Conservation (phyloP, 768 basidiomycete genomes). For the Boletellus sp. region DNA sequence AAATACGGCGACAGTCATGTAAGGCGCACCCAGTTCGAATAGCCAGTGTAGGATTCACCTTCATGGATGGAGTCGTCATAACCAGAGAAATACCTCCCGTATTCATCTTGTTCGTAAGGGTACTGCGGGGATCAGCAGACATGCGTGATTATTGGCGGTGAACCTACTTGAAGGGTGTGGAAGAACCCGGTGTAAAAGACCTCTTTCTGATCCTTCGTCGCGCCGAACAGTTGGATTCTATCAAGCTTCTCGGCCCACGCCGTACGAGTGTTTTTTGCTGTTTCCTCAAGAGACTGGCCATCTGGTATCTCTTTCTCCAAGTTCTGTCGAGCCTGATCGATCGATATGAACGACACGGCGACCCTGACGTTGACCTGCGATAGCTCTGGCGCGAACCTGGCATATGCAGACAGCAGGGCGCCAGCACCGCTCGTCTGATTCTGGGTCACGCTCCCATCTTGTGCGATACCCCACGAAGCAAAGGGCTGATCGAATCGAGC, state of each 20-base stretch:
- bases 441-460: constrained; percentile 38
- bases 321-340: constrained; percentile 58
- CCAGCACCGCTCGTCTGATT: constrained; percentile 37
- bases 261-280: constrained; percentile 43
- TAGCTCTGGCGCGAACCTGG: constrained; percentile 34
- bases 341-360: constrained; percentile 72
- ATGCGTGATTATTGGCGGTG: not conserved
- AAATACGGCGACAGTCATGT: not conserved
- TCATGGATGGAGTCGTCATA: constrained; percentile 65
- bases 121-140: constrained; percentile 42
- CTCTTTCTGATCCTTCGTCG: constrained; percentile 43
- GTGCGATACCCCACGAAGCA: constrained; percentile 45
- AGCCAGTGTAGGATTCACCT: constrained; percentile 73
- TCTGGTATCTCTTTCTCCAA: constrained; percentile 49
- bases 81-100: constrained; percentile 68
- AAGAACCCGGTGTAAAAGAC: constrained; percentile 61
- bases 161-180: constrained; percentile 54
- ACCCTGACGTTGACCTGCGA: constrained; percentile 51
- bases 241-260: constrained; percentile 60
- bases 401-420: constrained; percentile 49
- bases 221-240: constrained; percentile 47
- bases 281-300: constrained; percentile 46
- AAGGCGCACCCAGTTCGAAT: constrained; percentile 67
- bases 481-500: constrained; percentile 53
- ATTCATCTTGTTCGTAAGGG: constrained; percentile 72